phyloP scores from a whole-genome alignment of 129 eudicot genomes.

The Glebionis coronaria region DNA sequence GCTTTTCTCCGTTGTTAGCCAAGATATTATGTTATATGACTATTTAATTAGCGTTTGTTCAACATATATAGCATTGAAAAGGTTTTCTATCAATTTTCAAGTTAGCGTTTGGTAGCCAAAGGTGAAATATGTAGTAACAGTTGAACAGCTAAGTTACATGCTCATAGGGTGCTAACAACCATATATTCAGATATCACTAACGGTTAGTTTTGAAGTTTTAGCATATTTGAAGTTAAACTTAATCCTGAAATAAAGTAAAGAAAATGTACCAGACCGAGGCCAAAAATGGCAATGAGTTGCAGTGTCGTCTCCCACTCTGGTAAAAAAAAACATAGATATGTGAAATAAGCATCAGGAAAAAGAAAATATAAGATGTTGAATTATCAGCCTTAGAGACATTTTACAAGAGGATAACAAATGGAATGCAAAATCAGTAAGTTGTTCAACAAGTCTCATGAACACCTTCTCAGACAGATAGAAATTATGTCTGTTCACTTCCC shows the following conservation, averaged over 20 bases:
- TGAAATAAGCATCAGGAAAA: constrained; percentile 7
- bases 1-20: neutral
- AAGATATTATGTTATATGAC: neutral
- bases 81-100: neutral
- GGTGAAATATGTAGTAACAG: neutral
- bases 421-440: neutral
- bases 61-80: neutral
- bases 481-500: constrained; percentile 19
- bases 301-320: constrained; percentile 94
- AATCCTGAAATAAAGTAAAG: constrained; percentile 4
- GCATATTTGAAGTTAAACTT: constrained; percentile 10
- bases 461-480: constrained; percentile 1
- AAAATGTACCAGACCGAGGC: constrained; percentile 67
- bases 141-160: neutral
- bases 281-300: constrained; percentile 70
- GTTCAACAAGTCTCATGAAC: neutral
- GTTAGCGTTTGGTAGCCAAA: no score
- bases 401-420: constrained; percentile 2
- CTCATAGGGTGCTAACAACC: no score
- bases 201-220: neutral
- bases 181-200: no score
- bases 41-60: neutral
- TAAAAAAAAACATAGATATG: constrained; percentile 13
- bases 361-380: no score
- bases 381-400: constrained; percentile 16